Base-by-base conservation (phyloP, 352 stramenopile species). In the Phytopythium vexans region DNA sequence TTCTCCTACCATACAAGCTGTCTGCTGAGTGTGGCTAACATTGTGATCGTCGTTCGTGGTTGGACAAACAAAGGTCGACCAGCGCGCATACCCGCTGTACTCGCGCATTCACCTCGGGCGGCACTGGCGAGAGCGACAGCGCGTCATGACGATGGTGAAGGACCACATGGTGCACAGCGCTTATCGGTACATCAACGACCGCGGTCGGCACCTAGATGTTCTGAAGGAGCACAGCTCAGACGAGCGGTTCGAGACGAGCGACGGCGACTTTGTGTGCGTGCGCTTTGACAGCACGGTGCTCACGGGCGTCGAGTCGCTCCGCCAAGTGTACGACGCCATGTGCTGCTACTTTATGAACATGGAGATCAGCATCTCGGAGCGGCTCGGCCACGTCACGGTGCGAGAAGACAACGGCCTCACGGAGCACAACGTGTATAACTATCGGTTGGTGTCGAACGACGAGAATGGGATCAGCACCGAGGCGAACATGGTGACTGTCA, bases 301-400 rank as follows among this genome's bases (percentile, higher is more conserved):
- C 27, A 43, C 48, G 5, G 67, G 67, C 0, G 60, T 72, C 11
- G 32, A 49, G 31, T 77, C 58, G 15, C 54, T 76, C 10, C 33
- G 64, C 40, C 55, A 70, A 46, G 66, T 72, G 52, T 77, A 56
- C 35, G 67, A 80, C 14, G 70, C 68, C 8, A 31, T 66, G 6
- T 51, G 56, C 35, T 81, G 70, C 45, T 74, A 62, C 45, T 56
- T 74, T 9, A 61, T 51, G 33, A 81, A 77, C 41, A 68, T 81
- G 52, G 68, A 81, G 56, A 77, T 77, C 52, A 68, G 56, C 6
- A 65, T 81, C 9, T 67, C 67, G 0, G 71, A 81, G 42, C 36
- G 57, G 32, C 52, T 72, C 12, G 67, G 68, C 3, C 56, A 73
- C 27, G 35, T 77, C 52, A 62, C 65, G 4, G 36, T 69, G 34